A percentile compares a stretch with the other conserved stretches of the same genome.
Conservation (phyloP, 2,329 filamentous ascomycete genomes). For the Myotisia sp. region DNA sequence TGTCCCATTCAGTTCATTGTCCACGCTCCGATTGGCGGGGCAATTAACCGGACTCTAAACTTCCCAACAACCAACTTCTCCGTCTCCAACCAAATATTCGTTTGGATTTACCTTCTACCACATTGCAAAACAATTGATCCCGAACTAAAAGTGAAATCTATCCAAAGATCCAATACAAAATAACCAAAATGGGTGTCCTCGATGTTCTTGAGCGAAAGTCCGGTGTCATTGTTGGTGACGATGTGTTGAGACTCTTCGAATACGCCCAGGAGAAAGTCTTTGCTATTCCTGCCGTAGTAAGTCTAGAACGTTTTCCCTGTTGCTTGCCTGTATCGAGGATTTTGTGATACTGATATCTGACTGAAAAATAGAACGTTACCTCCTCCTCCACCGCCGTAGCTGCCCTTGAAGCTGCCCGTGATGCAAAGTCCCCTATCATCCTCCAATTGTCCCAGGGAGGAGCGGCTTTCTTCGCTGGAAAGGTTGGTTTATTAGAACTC, state of each 20-base stretch:
- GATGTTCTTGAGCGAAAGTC: slow-evolving; percentile 49
- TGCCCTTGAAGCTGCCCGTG: slow-evolving; percentile 84
- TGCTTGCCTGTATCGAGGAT: background rate
- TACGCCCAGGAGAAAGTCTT: slow-evolving; percentile 79
- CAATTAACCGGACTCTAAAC: no score
- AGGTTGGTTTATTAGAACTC: slow-evolving; percentile 48
- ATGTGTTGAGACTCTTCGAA: slow-evolving; percentile 63
- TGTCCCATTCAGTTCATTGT: no score
- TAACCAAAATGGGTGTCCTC: slow-evolving; percentile 29
- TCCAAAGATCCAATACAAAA: background rate
- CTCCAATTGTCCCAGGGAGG: slow-evolving; percentile 89
- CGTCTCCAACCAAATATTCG: no score
- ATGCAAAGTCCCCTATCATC: slow-evolving; percentile 81
- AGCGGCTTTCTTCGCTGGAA: slow-evolving; percentile 83
- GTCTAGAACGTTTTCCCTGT: slow-evolving; percentile 16
- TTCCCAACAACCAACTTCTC: no score
- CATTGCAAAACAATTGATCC: no score
- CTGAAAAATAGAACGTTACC: slow-evolving; percentile 57
- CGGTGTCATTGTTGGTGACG: slow-evolving; percentile 54
- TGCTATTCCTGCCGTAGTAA: slow-evolving; percentile 68
- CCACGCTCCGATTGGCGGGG: no score
- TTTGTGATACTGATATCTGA: slow-evolving; percentile 4
- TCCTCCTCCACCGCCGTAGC: slow-evolving; percentile 78
- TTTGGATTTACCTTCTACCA: no score
- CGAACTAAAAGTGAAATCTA: no score